Base-by-base conservation (phyloP, 2,329 filamentous ascomycete genomes). In the Myriangium duriaei region DNA sequence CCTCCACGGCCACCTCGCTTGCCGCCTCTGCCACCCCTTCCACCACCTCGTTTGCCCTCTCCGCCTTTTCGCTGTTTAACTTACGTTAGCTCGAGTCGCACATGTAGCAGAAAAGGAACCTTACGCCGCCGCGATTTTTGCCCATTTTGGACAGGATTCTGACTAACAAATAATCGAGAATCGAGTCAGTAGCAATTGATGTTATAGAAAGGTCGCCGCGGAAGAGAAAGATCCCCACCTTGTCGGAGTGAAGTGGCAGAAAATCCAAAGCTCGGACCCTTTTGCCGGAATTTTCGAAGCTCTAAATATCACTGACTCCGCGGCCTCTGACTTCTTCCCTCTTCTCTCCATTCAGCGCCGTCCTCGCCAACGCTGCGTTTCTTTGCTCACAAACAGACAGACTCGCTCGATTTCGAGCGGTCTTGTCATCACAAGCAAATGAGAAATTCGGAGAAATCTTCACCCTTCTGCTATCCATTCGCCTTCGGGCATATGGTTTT, bases 401-500 rank as follows among this genome's bases (percentile, higher is more conserved):
- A 47, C 40, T n/a, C 21, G 21, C 7, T 26, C 21, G 7, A 7
- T 7, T n/a, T 26, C 21, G n/a, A 42, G 46, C 46, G 13, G 29
- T 50, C 39, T 37, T 41, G 54, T 58, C 50, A 42, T 31, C 16
- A 45, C 46, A 62, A 65, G 83, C 84, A 87, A 85, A 85, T 87
- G 83, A 85, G 83, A 91, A 91, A 91, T 88, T 91, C 83, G 83
- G 84, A 91, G 84, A 81, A 91, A 78, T 87, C 81, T 87, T 84
- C 82, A 85, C 59, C 55, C 60, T 64, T 57, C 60, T 62, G 63
- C 57, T 56, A 59, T 54, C 56, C 56, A 54, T 52, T 49, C 49
- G 49, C 51, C 44, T 46, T 44, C 31, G 18, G 19, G 29, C 37
- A 42, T 35, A 37, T 42, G 41, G 40, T 29, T 48, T 55, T 61